These are phyloP conservation scores for Cryptosporidium parvum DNA, from an alignment of 169 alveolate species.

Conservation along the genomic window DNA sequence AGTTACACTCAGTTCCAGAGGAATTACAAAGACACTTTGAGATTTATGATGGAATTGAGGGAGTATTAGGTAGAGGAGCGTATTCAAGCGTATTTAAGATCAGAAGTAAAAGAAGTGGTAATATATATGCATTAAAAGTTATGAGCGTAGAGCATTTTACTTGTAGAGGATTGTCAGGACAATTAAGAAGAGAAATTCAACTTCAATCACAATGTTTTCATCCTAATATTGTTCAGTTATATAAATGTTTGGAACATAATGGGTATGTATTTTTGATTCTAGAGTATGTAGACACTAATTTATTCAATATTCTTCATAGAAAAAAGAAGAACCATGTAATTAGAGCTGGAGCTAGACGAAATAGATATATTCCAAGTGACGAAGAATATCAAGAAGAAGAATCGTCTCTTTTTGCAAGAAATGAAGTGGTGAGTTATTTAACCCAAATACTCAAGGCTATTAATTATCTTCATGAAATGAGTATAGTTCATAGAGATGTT, in stretches of 20 bases:
- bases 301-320: slow-evolving; percentile 45
- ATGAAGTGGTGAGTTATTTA: slow-evolving; percentile 39
- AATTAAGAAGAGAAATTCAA: slow-evolving; percentile 60
- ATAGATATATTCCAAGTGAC: slow-evolving; percentile 20
- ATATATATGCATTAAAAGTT: slow-evolving; percentile 60
- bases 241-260: slow-evolving; percentile 35
- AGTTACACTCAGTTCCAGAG: slow-evolving; percentile 69
- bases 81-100: slow-evolving; percentile 72
- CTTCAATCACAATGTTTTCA: slow-evolving; percentile 69
- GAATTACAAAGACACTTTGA: slow-evolving; percentile 50
- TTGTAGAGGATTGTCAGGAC: slow-evolving; percentile 66
- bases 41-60: slow-evolving; percentile 63
- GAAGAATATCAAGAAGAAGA: not conserved
- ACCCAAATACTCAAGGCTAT: slow-evolving; percentile 54
- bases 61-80: slow-evolving; percentile 73
- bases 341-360: slow-evolving; percentile 42
- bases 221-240: slow-evolving; percentile 69
- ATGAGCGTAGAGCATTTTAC: slow-evolving; percentile 76
- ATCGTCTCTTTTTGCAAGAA: slow-evolving; percentile 4
- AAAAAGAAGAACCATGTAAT: slow-evolving; percentile 54
- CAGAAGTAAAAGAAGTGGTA: slow-evolving; percentile 66
- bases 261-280: slow-evolving; percentile 53
- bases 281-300: slow-evolving; percentile 65
- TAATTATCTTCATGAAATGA: slow-evolving; percentile 57
- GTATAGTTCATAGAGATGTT: slow-evolving; percentile 61